These are phyloP conservation scores for Diaporthe sp. DNA, from an alignment of 2,329 filamentous ascomycete genomes.

Conservation along the genomic window DNA sequence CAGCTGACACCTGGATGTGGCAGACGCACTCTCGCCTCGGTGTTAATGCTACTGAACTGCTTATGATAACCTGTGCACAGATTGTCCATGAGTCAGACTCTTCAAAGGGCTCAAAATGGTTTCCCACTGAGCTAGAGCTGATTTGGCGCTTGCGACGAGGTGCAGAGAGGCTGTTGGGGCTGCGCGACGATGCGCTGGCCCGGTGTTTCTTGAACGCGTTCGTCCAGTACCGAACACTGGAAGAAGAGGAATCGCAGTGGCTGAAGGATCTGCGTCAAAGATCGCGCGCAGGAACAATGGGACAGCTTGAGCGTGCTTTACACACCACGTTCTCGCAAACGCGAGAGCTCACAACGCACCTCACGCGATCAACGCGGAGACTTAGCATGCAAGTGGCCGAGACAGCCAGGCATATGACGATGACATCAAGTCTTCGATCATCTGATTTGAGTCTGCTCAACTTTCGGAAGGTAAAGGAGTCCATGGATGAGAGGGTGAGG, in stretches of 20 bases:
- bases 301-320: neutral
- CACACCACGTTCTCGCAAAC: slow-evolving; percentile 2
- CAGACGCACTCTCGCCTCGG: neutral
- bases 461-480: slow-evolving; percentile 2
- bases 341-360: neutral
- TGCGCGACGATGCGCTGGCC: neutral
- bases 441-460: neutral
- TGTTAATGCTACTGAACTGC: neutral
- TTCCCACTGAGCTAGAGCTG: neutral
- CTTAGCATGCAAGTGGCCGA: neutral
- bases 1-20: neutral
- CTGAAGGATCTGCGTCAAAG: neutral
- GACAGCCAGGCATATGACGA: neutral
- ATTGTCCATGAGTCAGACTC: neutral
- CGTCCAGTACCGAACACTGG: neutral
- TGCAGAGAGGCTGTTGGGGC: neutral
- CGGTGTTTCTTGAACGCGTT: neutral
- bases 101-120: neutral
- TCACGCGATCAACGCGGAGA: neutral
- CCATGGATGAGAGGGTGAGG: neutral
- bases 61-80: slow-evolving; percentile 1
- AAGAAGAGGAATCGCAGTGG: neutral
- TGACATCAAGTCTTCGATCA: neutral
- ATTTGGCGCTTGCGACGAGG: neutral
- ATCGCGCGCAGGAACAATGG: neutral